Conservation (phyloP, 78 protist species). For the Dictyostelium intermedium region DNA sequence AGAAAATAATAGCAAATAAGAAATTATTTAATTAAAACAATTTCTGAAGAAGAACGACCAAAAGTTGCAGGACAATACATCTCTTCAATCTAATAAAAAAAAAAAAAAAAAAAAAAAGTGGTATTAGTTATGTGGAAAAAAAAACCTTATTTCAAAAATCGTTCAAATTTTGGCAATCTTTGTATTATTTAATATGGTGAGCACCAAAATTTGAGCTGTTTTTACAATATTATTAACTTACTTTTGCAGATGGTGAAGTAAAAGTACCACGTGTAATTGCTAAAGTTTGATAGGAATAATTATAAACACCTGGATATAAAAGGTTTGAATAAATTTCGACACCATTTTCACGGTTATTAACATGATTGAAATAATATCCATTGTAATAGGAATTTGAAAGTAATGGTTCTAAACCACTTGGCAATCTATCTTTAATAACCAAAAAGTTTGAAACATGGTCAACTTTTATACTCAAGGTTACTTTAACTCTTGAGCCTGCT, state of each 20-base stretch:
- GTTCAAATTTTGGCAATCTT: no score
- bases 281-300: neutral
- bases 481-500: conserved; percentile 42
- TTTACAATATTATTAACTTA: neutral
- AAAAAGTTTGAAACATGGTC: neutral
- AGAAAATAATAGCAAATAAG: neutral
- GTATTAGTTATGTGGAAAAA: neutral
- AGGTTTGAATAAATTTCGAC: conserved; percentile 18
- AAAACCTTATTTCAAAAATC: no score
- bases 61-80: conserved; percentile 56
- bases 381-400: neutral
- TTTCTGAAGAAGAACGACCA: conserved; percentile 15
- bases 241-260: conserved; percentile 42
- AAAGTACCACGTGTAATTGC: conserved; percentile 27
- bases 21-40: conserved; percentile 15
- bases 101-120: neutral
- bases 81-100: conserved; percentile 1
- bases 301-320: conserved; percentile 19
- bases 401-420: conserved; percentile 60
- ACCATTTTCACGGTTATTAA: conserved; percentile 39
- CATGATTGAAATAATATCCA: conserved; percentile 17
- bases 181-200: no score
- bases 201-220: no score
- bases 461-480: neutral
- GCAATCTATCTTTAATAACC: conserved; percentile 24